A percentile compares a stretch with the other conserved stretches of the same genome.
phyloP scores from a whole-genome alignment of 129 eudicot genomes.

The Smallanthus sonchifolius region DNA sequence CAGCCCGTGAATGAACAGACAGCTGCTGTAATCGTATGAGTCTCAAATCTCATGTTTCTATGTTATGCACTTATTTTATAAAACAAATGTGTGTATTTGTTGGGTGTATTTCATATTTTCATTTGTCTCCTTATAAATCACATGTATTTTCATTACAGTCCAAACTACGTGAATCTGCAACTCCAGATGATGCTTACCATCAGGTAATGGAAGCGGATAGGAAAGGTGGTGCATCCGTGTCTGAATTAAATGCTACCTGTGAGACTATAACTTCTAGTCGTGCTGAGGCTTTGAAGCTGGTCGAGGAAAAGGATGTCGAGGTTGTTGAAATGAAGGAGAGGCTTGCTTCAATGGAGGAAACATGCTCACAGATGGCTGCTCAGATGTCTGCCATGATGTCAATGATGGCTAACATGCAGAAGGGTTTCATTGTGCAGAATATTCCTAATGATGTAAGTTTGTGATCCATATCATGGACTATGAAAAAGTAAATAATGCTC shows the following conservation, averaged over 20 bases:
- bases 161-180: slow-evolving; percentile 35
- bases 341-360: slow-evolving; percentile 46
- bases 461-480: not conserved
- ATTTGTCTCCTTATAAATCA: not conserved
- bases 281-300: slow-evolving; percentile 36
- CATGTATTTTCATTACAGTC: slow-evolving; percentile 20
- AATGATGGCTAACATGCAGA: slow-evolving; percentile 45
- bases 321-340: slow-evolving; percentile 48
- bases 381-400: slow-evolving; percentile 53
- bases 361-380: slow-evolving; percentile 54
- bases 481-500: not conserved
- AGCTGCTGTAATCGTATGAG: slow-evolving; percentile 42
- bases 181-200: slow-evolving; percentile 24
- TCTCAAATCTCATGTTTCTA: not conserved
- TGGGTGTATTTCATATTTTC: not conserved
- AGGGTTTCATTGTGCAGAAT: not conserved
- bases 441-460: slow-evolving; percentile 29
- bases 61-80: not conserved
- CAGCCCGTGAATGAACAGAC: slow-evolving; percentile 40
- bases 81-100: not conserved
- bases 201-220: slow-evolving; percentile 27
- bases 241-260: slow-evolving; percentile 15
- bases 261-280: slow-evolving; percentile 16
- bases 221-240: slow-evolving; percentile 9
- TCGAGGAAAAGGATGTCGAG: slow-evolving; percentile 35